Percentiles rank a stretch among this genome's conserved stretches.
phyloP scores from a whole-genome alignment of 2,329 filamentous ascomycete genomes.

The Diaporthe caulivora region DNA sequence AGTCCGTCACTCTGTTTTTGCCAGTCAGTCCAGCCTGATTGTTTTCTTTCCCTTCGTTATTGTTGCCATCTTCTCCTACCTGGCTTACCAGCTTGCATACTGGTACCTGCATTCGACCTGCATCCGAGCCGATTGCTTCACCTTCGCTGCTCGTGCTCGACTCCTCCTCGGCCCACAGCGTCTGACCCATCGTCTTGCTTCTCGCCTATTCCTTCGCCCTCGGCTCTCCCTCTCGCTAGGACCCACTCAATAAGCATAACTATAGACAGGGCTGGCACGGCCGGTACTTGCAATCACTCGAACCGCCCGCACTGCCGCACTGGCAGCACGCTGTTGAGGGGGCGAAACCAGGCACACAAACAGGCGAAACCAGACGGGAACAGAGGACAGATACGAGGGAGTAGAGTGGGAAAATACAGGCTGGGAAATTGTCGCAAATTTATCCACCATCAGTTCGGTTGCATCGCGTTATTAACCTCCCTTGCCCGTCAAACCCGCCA shows the following conservation, averaged over 20 bases:
- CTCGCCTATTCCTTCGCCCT: not conserved
- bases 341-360: not conserved
- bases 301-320: not conserved
- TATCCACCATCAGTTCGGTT: conserved; percentile 9
- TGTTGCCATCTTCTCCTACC: conserved; percentile 6
- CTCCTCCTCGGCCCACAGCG: conserved; percentile 2
- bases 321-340: not conserved
- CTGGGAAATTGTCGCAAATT: conserved; percentile 21
- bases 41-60: not conserved
- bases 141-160: not conserved
- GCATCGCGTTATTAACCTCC: conserved; percentile 9
- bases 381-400: not conserved
- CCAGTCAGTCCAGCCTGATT: not conserved
- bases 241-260: conserved; percentile 35
- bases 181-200: conserved; percentile 25
- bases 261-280: conserved; percentile 29
- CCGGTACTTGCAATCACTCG: not conserved
- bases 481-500: conserved; percentile 10
- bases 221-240: not conserved
- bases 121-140: not conserved
- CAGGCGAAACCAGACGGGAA: not conserved
- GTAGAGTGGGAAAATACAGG: not conserved
- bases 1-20: not conserved
- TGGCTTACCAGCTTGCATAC: not conserved
- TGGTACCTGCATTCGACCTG: too few species aligned